Percentiles rank a stretch among this genome's conserved stretches.
These are phyloP conservation scores for Rhizopus sp. DNA, from an alignment of 371 early-diverging fungal species.

Conservation along the genomic window DNA sequence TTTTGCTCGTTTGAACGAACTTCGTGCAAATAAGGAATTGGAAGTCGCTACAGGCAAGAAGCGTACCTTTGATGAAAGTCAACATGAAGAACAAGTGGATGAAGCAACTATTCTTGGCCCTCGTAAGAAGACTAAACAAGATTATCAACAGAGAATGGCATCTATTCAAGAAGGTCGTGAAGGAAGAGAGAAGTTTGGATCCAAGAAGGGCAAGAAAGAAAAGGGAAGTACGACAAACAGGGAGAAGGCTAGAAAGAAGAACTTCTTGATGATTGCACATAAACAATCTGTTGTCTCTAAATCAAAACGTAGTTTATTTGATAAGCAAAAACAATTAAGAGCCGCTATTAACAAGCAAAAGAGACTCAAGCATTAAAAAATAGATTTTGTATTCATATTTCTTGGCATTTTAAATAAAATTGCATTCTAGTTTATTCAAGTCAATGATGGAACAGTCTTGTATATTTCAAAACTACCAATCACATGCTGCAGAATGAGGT, in stretches of 20 bases:
- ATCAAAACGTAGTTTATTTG: slow-evolving; percentile 78
- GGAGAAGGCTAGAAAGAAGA: slow-evolving; percentile 93
- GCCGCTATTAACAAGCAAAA: slow-evolving; percentile 71
- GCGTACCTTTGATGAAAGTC: slow-evolving; percentile 38
- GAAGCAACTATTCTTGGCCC: slow-evolving; percentile 76
- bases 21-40: slow-evolving; percentile 62
- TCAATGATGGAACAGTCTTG: too few species aligned
- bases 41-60: slow-evolving; percentile 42
- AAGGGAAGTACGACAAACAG: slow-evolving; percentile 83
- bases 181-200: slow-evolving; percentile 89
- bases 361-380: slow-evolving; percentile 46
- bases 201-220: slow-evolving; percentile 82
- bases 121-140: slow-evolving; percentile 88
- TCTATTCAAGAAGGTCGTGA: slow-evolving; percentile 86
- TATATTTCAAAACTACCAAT: too few species aligned
- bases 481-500: too few species aligned
- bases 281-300: slow-evolving; percentile 83
- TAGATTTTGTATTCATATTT: too few species aligned
- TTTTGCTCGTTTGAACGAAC: slow-evolving; percentile 80
- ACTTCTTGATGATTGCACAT: slow-evolving; percentile 94
- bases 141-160: slow-evolving; percentile 90
- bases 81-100: slow-evolving; percentile 61
- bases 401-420: too few species aligned
- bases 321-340: slow-evolving; percentile 78
- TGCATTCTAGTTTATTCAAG: too few species aligned